phyloP scores from a whole-genome alignment of 2,329 filamentous ascomycete species.

The Alternaria angustiovoidea region DNA sequence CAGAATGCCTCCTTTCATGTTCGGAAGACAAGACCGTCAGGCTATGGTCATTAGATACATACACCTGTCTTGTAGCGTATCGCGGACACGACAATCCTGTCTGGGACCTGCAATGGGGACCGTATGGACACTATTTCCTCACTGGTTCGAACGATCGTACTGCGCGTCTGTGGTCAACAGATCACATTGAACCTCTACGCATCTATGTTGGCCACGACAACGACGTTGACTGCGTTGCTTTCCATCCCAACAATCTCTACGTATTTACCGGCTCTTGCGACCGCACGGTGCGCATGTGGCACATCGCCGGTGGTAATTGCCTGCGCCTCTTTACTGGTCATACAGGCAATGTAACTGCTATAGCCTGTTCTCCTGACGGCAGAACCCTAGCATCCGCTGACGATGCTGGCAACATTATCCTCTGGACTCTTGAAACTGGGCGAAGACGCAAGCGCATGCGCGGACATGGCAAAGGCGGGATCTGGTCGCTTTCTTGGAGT shows the following conservation, averaged over 20 bases:
- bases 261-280: conserved; percentile 93
- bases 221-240: conserved; percentile 87
- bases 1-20: conserved; percentile 83
- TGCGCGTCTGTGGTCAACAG: conserved; percentile 89
- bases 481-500: conserved; percentile 92
- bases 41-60: conserved; percentile 91
- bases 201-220: conserved; percentile 93
- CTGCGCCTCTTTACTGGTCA: conserved; percentile 94
- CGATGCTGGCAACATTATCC: conserved; percentile 84
- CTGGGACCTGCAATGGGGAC: conserved; percentile 88
- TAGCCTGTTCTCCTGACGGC: conserved; percentile 87
- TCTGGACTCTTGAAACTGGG: conserved; percentile 93
- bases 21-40: conserved; percentile 89
- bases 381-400: conserved; percentile 92
- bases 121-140: conserved; percentile 93
- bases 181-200: conserved; percentile 87
- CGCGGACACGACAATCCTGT: conserved; percentile 91
- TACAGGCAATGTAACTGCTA: conserved; percentile 81
- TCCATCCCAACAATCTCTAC: conserved; percentile 94
- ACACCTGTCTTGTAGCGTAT: conserved; percentile 92
- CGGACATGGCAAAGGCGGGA: conserved; percentile 90
- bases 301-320: conserved; percentile 83
- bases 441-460: conserved; percentile 89
- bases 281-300: conserved; percentile 97
- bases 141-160: conserved; percentile 89